Evolutionary conservation across 257 asterid species (phyloP).

Genomic region (Nicotiana paniculata): DNA sequence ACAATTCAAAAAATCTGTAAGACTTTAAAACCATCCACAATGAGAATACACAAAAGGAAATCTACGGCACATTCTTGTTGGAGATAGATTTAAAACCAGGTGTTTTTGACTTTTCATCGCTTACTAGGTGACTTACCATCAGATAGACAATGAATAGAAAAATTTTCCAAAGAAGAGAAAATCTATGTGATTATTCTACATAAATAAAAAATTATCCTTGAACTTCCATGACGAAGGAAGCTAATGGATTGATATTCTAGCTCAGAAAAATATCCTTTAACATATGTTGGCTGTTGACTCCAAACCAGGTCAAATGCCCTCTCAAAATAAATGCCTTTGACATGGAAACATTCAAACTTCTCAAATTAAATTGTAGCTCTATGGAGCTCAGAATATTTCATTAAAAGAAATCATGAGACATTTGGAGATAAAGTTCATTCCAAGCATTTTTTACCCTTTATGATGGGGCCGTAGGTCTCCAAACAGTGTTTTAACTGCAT

Average conservation of each 20-base stretch:
- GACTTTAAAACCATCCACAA: background rate
- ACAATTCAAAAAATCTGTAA: background rate
- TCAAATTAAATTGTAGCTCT: background rate
- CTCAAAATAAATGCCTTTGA: background rate
- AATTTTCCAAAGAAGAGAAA: background rate
- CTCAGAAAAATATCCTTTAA: background rate
- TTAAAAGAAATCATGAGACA: background rate
- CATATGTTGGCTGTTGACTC: background rate
- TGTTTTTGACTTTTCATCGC: background rate
- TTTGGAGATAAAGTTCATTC: background rate
- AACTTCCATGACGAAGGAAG: background rate
- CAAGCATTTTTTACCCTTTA: background rate
- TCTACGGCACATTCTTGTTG: background rate
- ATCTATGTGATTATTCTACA: conserved; percentile 5
- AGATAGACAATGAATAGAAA: background rate
- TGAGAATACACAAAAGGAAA: background rate
- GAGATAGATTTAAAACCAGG: background rate
- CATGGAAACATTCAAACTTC: background rate
- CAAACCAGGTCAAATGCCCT: background rate
- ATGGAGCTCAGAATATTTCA: background rate
- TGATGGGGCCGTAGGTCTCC: background rate
- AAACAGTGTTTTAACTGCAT: background rate
- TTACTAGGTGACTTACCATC: background rate
- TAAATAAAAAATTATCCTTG: background rate
- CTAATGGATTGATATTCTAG: background rate